Percentiles rank a stretch among this genome's conserved stretches.
Conservation (phyloP, 108 stramenopile species). For the Stephanodiscus minutulus region DNA sequence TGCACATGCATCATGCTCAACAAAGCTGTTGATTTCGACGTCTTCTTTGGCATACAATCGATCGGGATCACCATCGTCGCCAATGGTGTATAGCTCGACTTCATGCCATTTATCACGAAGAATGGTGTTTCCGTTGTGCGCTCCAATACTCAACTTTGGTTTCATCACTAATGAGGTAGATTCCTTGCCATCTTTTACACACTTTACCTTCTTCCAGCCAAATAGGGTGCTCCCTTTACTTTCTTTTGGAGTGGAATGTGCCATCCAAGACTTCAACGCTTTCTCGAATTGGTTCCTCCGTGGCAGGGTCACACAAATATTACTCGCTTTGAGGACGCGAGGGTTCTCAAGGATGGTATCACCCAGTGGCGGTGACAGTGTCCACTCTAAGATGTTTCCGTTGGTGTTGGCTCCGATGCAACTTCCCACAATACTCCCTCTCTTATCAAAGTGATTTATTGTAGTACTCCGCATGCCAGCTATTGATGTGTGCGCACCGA, state of each 20-base stretch:
- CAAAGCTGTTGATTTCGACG: neutral
- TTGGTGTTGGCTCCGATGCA: slow-evolving; percentile 22
- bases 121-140: slow-evolving; percentile 3
- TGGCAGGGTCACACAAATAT: slow-evolving; percentile 7
- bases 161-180: neutral
- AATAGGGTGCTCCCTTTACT: too few relatives aligned
- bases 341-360: neutral
- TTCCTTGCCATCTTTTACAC: too few relatives aligned
- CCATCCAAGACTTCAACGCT: neutral
- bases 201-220: too few relatives aligned
- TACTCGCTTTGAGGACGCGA: neutral
- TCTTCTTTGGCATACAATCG: neutral
- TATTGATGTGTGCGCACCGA: slow-evolving; percentile 15
- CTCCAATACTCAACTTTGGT: slow-evolving; percentile 3
- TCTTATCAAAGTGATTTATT: slow-evolving; percentile 25
- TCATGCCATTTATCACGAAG: slow-evolving; percentile 3
- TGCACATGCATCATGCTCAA: neutral
- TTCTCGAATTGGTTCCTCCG: slow-evolving; percentile 5
- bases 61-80: neutral
- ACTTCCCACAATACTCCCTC: slow-evolving; percentile 2
- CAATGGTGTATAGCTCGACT: neutral
- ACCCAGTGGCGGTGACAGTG: slow-evolving; percentile 3
- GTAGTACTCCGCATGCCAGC: slow-evolving; percentile 12
- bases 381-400: slow-evolving; percentile 23
- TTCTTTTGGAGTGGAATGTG: neutral